Percentiles rank a stretch among this genome's conserved stretches.
phyloP scores from a whole-genome alignment of 768 basidiomycete species.

The Paxillus involutus region DNA sequence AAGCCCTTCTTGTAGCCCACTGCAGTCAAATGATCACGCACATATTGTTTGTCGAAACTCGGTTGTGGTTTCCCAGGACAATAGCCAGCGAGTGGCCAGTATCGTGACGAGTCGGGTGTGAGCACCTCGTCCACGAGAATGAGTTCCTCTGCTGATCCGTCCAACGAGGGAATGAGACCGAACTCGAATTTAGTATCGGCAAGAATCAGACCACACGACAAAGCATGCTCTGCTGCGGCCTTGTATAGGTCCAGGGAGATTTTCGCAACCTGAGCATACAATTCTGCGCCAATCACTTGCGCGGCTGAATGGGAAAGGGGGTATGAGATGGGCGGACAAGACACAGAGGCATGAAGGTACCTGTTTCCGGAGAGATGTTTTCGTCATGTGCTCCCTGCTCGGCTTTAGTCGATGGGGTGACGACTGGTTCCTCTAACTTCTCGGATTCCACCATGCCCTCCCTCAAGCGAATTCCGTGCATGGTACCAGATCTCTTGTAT shows the following conservation, averaged over 20 bases:
- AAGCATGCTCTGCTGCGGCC: slow-evolving; percentile 73
- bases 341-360: slow-evolving; percentile 34
- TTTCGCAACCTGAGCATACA: slow-evolving; percentile 60
- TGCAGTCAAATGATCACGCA: slow-evolving; percentile 84
- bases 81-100: slow-evolving; percentile 86
- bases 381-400: slow-evolving; percentile 94
- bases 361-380: slow-evolving; percentile 85
- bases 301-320: slow-evolving; percentile 44
- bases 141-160: slow-evolving; percentile 44
- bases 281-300: slow-evolving; percentile 61
- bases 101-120: slow-evolving; percentile 95
- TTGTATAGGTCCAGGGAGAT: slow-evolving; percentile 67
- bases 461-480: slow-evolving; percentile 82
- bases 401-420: slow-evolving; percentile 97
- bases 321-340: background rate
- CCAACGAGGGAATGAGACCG: slow-evolving; percentile 60
- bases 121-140: slow-evolving; percentile 96
- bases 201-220: slow-evolving; percentile 80
- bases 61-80: slow-evolving; percentile 72
- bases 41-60: slow-evolving; percentile 96
- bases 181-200: slow-evolving; percentile 99
- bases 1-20: slow-evolving; percentile 76
- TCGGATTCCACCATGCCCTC: slow-evolving; percentile 81
- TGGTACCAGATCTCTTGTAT: slow-evolving; percentile 84
- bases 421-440: slow-evolving; percentile 77